phyloP scores from a whole-genome alignment of 208 protist genomes.

The Endotrypanum monterogeii region DNA sequence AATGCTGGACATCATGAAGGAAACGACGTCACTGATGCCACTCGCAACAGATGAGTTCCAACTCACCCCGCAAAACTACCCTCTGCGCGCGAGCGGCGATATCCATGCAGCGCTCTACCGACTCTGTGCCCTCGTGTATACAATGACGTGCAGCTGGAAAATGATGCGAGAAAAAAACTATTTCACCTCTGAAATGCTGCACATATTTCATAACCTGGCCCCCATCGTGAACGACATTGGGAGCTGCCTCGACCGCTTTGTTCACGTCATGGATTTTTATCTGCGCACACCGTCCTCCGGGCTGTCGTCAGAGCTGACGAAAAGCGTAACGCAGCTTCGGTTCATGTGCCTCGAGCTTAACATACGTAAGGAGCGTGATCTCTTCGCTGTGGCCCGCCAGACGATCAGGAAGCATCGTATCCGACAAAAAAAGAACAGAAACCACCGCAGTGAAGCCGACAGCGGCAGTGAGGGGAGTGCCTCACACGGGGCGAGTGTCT shows the following conservation, averaged over 20 bases:
- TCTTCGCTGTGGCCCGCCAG: constrained; percentile 55
- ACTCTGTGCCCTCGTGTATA: constrained; percentile 67
- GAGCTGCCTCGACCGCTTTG: constrained; percentile 54
- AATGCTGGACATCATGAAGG: constrained; percentile 51
- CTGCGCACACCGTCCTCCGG: constrained; percentile 44
- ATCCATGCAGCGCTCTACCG: constrained; percentile 71
- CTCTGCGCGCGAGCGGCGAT: constrained; percentile 55
- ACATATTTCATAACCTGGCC: constrained; percentile 66
- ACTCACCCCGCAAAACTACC: constrained; percentile 60
- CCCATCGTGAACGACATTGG: constrained; percentile 60
- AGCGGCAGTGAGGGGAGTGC: neutral
- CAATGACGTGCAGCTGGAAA: constrained; percentile 78
- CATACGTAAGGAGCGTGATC: constrained; percentile 48
- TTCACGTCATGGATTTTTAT: constrained; percentile 58
- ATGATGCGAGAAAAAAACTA: constrained; percentile 79
- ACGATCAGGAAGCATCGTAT: constrained; percentile 46
- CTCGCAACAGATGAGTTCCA: constrained; percentile 69
- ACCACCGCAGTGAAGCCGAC: neutral
- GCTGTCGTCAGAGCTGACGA: constrained; percentile 61
- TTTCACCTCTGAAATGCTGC: constrained; percentile 64
- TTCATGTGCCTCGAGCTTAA: constrained; percentile 54
- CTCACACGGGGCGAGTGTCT: neutral
- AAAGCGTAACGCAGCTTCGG: constrained; percentile 64
- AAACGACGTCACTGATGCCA: constrained; percentile 53
- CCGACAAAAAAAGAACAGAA: constrained; percentile 1